A percentile compares a stretch with the other conserved stretches of the same genome.
Conservation (phyloP, 345 rosid species). For the Eucalyptus tenuipes region DNA sequence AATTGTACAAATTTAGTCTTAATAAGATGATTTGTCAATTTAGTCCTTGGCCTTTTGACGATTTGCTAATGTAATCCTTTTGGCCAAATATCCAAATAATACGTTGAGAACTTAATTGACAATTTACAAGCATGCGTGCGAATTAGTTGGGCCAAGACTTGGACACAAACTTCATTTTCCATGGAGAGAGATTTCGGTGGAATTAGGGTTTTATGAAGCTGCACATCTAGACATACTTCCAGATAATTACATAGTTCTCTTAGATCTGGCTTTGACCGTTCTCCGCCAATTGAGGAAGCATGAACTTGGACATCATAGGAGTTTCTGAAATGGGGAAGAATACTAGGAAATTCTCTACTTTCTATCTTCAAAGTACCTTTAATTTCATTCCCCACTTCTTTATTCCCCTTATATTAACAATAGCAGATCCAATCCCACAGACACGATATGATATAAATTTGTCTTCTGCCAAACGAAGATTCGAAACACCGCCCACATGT, state of each 20-base stretch:
- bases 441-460: neutral
- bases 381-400: neutral
- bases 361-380: neutral
- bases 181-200: neutral
- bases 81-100: too few species aligned
- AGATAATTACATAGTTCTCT: neutral
- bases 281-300: neutral
- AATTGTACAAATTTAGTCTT: rapidly evolving
- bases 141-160: neutral
- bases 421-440: neutral
- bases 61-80: too few species aligned
- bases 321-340: neutral
- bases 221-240: neutral
- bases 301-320: neutral
- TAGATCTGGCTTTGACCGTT: neutral
- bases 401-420: neutral
- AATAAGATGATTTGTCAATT: too few species aligned
- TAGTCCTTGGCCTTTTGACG: rapidly evolving
- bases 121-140: neutral
- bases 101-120: too few species aligned
- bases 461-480: neutral
- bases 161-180: neutral
- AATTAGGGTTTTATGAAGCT: neutral
- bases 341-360: neutral
- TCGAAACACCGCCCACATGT: neutral